A percentile compares a stretch with the other conserved stretches of the same genome.
Evolutionary conservation across 2,329 filamentous ascomycete species (phyloP).

Genomic region (Paramyrothecium sp.): DNA sequence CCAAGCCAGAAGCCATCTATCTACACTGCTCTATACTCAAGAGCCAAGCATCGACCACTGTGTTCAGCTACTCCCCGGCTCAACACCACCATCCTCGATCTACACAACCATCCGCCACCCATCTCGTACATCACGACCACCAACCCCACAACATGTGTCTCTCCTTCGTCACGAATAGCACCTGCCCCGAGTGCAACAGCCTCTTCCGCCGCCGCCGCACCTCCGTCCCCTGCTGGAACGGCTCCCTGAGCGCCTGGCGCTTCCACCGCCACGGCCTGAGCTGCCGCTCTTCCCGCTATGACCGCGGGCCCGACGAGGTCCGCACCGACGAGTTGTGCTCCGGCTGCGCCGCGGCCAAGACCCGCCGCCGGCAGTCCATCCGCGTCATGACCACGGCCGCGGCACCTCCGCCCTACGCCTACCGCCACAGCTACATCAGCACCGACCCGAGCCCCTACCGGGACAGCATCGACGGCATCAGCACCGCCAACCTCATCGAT

Average conservation of each 20-base stretch:
- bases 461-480: neutral
- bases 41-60: too few species aligned
- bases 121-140: too few species aligned
- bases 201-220: constrained; percentile 11
- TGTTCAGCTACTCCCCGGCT: too few species aligned
- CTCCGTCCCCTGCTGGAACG: constrained; percentile 17
- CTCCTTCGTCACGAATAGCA: constrained; percentile 11
- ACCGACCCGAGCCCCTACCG: neutral
- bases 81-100: neutral
- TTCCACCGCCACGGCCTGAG: constrained; percentile 10
- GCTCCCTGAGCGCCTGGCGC: constrained; percentile 6
- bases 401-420: neutral
- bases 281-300: constrained; percentile 10
- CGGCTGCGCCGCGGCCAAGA: neutral
- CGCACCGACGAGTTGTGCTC: constrained; percentile 5
- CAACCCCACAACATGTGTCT: constrained; percentile 16
- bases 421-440: neutral
- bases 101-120: neutral
- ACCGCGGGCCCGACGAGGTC: constrained; percentile 7
- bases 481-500: neutral
- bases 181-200: constrained; percentile 12
- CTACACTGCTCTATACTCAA: too few species aligned
- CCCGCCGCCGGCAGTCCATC: too few species aligned
- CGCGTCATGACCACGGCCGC: neutral
- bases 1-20: too few species aligned